Evolutionary conservation across 163 green algal genomes (phyloP).

Genomic region (Volvox carteri): DNA sequence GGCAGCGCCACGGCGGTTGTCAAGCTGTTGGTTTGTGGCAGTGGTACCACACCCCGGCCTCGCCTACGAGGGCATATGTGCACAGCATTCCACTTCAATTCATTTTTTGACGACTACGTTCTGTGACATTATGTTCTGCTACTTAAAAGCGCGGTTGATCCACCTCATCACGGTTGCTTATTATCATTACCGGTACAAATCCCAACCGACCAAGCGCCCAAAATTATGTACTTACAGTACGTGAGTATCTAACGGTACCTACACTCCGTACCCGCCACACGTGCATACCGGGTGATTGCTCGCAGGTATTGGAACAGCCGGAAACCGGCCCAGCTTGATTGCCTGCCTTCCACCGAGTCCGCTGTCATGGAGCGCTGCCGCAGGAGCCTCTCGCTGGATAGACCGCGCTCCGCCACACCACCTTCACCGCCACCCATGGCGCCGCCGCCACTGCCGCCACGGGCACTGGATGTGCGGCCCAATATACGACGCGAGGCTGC

Average conservation of each 20-base stretch:
- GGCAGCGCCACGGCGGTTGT: not conserved
- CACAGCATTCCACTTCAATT: too few relatives aligned
- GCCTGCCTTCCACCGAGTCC: not conserved
- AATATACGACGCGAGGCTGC: not conserved
- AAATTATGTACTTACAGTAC: too few relatives aligned
- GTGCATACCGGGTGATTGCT: not conserved
- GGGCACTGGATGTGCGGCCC: not conserved
- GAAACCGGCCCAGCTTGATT: not conserved
- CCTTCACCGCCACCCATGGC: too few relatives aligned
- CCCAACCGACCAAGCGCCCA: too few relatives aligned
- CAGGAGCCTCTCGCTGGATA: too few relatives aligned
- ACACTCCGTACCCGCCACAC: too few relatives aligned
- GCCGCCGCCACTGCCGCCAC: not conserved
- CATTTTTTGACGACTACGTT: too few relatives aligned
- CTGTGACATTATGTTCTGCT: too few relatives aligned
- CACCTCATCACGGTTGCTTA: too few relatives aligned
- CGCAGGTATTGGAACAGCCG: not conserved
- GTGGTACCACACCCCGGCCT: not conserved
- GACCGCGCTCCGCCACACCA: not conserved
- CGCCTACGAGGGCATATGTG: not conserved
- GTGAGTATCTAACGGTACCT: too few relatives aligned
- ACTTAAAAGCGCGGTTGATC: too few relatives aligned
- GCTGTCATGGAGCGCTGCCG: slow-evolving; percentile 9
- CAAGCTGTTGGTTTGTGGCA: not conserved
- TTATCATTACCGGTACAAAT: too few relatives aligned